These are phyloP conservation scores for Syzygium syzygioides DNA, from an alignment of 441 rosid genomes.

Conservation along the genomic window DNA sequence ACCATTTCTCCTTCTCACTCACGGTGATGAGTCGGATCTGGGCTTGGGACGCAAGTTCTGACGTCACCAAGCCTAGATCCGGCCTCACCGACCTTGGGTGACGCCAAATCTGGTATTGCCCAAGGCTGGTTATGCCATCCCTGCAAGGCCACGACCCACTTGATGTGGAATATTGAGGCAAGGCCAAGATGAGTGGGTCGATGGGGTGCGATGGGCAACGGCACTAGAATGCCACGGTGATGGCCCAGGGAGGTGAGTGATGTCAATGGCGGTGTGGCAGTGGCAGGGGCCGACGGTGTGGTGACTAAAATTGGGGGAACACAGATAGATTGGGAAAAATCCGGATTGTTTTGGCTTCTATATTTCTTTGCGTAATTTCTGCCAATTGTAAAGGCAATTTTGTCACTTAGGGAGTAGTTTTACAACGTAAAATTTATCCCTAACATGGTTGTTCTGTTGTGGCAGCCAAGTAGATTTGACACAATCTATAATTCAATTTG, in stretches of 20 bases:
- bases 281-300: background rate
- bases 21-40: background rate
- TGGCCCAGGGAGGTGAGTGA: background rate
- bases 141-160: background rate
- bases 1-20: background rate
- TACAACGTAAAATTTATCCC: background rate
- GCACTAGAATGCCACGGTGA: background rate
- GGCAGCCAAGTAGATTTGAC: background rate
- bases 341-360: background rate
- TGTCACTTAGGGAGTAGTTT: background rate
- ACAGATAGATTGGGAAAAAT: background rate
- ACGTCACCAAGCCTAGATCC: background rate
- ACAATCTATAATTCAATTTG: background rate
- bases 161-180: background rate
- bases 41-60: background rate
- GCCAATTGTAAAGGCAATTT: background rate
- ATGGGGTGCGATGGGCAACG: background rate
- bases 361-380: background rate
- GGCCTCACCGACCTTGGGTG: background rate
- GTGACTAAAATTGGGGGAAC: background rate
- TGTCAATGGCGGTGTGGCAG: background rate
- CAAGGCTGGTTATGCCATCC: background rate
- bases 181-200: background rate
- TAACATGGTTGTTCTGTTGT: background rate
- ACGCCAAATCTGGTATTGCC: background rate